Evolutionary conservation across 495 filamentous ascomycete species (phyloP).

Genomic region (Podospora conica): DNA sequence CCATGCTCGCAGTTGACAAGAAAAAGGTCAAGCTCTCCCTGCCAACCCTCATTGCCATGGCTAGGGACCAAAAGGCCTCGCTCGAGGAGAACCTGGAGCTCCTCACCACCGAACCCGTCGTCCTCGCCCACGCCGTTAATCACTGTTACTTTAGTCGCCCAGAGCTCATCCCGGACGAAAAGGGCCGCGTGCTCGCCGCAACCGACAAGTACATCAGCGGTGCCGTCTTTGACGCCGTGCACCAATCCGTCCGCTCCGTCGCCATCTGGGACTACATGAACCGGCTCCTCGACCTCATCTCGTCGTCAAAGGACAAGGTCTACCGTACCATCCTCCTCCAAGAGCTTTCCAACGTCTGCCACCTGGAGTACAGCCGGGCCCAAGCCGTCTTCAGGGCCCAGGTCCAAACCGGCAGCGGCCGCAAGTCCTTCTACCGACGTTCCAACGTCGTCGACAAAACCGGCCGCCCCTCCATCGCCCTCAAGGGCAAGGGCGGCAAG

Average conservation of each 20-base stretch:
- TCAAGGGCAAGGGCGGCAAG: conserved; percentile 31
- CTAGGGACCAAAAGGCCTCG: conserved; percentile 16
- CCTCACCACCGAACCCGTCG: conserved; percentile 26
- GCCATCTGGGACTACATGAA: conserved; percentile 35
- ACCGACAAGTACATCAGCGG: conserved; percentile 31
- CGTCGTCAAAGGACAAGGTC: conserved; percentile 14
- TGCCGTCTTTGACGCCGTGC: conserved; percentile 31
- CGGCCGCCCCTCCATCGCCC: conserved; percentile 20
- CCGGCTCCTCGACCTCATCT: conserved; percentile 26
- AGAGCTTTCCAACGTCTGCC: conserved; percentile 33
- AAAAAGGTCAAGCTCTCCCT: conserved; percentile 15
- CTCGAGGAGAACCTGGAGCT: conserved; percentile 23
- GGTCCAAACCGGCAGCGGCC: conserved; percentile 20
- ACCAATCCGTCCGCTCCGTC: conserved; percentile 22
- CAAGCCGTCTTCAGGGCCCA: conserved; percentile 27
- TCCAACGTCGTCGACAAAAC: conserved; percentile 23
- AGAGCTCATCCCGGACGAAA: conserved; percentile 32
- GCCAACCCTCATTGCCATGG: conserved; percentile 13
- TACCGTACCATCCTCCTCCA: conserved; percentile 27
- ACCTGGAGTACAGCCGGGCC: conserved; percentile 31
- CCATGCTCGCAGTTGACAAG: conserved; percentile 13
- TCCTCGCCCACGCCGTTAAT: conserved; percentile 28
- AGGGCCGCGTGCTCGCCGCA: conserved; percentile 18
- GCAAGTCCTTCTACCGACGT: conserved; percentile 30
- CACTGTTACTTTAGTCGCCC: conserved; percentile 30